Base-by-base conservation (phyloP, 495 filamentous ascomycete species). In the Penicillium odoratum region DNA sequence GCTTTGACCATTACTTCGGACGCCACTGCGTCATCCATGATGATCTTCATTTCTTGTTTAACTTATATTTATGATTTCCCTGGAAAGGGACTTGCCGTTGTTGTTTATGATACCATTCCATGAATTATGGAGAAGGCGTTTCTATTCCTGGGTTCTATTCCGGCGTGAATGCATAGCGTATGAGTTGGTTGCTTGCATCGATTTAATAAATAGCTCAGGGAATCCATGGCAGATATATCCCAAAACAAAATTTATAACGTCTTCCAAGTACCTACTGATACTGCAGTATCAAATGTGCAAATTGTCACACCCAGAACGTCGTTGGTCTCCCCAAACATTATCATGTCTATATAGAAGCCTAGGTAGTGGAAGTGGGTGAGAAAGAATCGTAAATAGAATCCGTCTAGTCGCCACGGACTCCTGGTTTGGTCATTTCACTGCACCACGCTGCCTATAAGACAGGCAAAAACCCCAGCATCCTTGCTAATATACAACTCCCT, bases 41-140 rank as follows among this genome's bases (percentile, higher is more conserved):
- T 53, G 55, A 48, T 47, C 46, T 50, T 61, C 49, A 21, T 1
- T 62, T 13, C 53, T 67, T 60, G 49, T 47, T 38, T 49, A 58
- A 58, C 43, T 49, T 56, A 21, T 48, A 15, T 31, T 45, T 44
- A 25, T 43, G 5, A 30, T 51, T 50, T 50, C 7, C 7, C 48
- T 53, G n/a, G 53, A 44, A 18, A 16, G 49, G 58, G 55, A 55
- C 51, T 48, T 57, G 21, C 26, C 21, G 21, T 21, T 21, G 21
- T 21, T 7, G 26, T 62, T 65, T 66, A 65, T 62, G 71, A 74
- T 72, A 70, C 71, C 67, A 70, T 69, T 66, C 34, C 50, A 65
- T 64, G 60, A 34, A 56, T 57, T 60, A 56, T 49, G 34, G 55
- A 51, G 25, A 52, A 50, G 66, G 66, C 57, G 59, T 68, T 66